Conservation (phyloP, 139 green algal genomes). For the Dunaliella primolecta region DNA sequence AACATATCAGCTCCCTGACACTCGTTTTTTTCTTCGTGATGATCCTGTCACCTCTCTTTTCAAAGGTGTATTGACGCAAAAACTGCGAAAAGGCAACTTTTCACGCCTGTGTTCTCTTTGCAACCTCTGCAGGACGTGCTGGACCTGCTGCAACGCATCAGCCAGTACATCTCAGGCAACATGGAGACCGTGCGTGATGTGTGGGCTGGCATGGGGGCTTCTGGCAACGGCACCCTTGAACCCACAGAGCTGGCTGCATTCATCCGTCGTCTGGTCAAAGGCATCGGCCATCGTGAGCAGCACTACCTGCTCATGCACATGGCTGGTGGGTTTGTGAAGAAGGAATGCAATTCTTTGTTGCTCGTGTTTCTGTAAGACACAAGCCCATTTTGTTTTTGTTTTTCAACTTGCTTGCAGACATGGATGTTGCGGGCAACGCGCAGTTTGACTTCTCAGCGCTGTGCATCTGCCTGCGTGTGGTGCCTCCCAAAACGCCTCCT, state of each 20-base stretch:
- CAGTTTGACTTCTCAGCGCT: conserved; percentile 29
- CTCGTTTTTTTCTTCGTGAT: not conserved
- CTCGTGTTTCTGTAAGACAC: too few relatives aligned
- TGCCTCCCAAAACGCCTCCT: conserved; percentile 13
- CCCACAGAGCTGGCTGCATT: conserved; percentile 21
- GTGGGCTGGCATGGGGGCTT: not conserved
- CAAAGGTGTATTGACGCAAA: not conserved
- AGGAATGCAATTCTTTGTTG: too few relatives aligned
- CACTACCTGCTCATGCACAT: conserved; percentile 42
- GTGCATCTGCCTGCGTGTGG: conserved; percentile 27
- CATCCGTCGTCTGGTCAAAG: conserved; percentile 29
- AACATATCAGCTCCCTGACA: not conserved
- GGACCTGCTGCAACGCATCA: conserved; percentile 11
- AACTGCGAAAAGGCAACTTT: too few relatives aligned
- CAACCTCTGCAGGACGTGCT: conserved; percentile 3
- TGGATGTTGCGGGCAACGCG: conserved; percentile 36
- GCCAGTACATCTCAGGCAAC: conserved; percentile 5
- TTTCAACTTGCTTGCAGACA: not conserved
- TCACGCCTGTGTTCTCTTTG: too few relatives aligned
- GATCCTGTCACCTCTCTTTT: not conserved
- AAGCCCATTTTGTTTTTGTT: too few relatives aligned
- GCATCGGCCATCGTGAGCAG: conserved; percentile 20
- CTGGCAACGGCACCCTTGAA: conserved; percentile 23
- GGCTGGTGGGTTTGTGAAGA: conserved; percentile 1
- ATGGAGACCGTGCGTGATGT: not conserved